Conservation (phyloP, 1,139 yeast species). For the Saccharomycopsis hybrid region DNA sequence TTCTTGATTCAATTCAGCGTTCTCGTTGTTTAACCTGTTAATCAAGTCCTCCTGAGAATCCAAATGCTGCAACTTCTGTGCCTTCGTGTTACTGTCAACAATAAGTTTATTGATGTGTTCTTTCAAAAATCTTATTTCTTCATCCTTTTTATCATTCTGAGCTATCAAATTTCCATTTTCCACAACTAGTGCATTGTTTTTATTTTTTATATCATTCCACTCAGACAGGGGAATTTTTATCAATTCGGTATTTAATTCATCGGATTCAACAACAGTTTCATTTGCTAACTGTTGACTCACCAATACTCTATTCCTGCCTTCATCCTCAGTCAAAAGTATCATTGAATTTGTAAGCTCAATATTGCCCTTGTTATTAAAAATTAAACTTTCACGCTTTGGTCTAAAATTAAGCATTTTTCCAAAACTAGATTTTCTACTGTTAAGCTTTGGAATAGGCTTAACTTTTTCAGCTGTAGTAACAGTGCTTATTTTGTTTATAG, state of each 20-base stretch:
- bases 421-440: slow-evolving; percentile 10
- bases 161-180: slow-evolving; percentile 4
- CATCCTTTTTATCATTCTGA: not conserved
- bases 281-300: not conserved
- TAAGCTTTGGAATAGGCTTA: slow-evolving; percentile 2
- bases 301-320: slow-evolving; percentile 1
- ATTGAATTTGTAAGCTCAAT: slow-evolving; percentile 20
- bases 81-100: not conserved
- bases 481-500: slow-evolving; percentile 18
- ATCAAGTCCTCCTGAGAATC: slow-evolving; percentile 10
- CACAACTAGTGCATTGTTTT: slow-evolving; percentile 17
- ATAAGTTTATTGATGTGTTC: not conserved
- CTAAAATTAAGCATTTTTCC: slow-evolving; percentile 5
- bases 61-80: not conserved
- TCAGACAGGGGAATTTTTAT: slow-evolving; percentile 11
- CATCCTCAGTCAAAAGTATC: slow-evolving; percentile 12
- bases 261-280: not conserved
- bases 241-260: slow-evolving; percentile 4
- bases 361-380: slow-evolving; percentile 13
- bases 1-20: slow-evolving; percentile 19
- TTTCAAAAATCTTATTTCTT: slow-evolving; percentile 7
- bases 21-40: slow-evolving; percentile 9
- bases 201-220: slow-evolving; percentile 19
- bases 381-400: slow-evolving; percentile 6
- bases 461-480: slow-evolving; percentile 14